A percentile compares a stretch with the other conserved stretches of the same genome.
Conservation (phyloP, 306 rosid species). For the Arachis hypogaea region DNA sequence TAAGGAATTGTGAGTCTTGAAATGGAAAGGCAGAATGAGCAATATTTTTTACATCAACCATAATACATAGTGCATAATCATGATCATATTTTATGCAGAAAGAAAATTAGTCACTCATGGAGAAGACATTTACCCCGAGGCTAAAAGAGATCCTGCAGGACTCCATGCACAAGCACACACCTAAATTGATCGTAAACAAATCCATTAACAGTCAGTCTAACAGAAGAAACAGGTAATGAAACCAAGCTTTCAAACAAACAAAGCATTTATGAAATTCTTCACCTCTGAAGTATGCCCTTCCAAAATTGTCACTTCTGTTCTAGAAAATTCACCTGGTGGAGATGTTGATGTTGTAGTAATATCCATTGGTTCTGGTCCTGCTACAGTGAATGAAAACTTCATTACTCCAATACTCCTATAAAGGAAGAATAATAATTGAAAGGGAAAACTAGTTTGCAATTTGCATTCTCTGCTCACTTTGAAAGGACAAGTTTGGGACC, state of each 20-base stretch:
- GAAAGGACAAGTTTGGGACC: background rate
- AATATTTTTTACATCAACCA: background rate
- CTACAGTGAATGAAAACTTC: conserved; percentile 34
- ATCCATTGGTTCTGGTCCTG: conserved; percentile 84
- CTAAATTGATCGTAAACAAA: conserved; percentile 53
- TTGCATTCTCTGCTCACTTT: background rate
- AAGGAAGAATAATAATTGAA: conserved; percentile 32
- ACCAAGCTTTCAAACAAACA: background rate
- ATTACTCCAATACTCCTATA: conserved; percentile 16
- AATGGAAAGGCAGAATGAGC: conserved; percentile 14
- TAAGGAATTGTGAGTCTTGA: background rate
- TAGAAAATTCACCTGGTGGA: conserved; percentile 69
- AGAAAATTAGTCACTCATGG: conserved; percentile 22
- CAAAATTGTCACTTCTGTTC: conserved; percentile 82
- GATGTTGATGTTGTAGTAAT: conserved; percentile 60
- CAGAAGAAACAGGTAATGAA: conserved; percentile 24
- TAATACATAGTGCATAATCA: background rate
- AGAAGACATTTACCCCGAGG: conserved; percentile 75
- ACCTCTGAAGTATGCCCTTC: conserved; percentile 99
- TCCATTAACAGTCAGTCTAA: conserved; percentile 25
- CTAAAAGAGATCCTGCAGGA: conserved; percentile 92
- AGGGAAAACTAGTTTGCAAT: background rate
- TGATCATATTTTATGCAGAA: conserved; percentile 4
- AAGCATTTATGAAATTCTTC: conserved; percentile 41
- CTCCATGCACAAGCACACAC: conserved; percentile 99